Conservation (phyloP, 495 filamentous ascomycete species). For the Penicillium cosmopolitanum region DNA sequence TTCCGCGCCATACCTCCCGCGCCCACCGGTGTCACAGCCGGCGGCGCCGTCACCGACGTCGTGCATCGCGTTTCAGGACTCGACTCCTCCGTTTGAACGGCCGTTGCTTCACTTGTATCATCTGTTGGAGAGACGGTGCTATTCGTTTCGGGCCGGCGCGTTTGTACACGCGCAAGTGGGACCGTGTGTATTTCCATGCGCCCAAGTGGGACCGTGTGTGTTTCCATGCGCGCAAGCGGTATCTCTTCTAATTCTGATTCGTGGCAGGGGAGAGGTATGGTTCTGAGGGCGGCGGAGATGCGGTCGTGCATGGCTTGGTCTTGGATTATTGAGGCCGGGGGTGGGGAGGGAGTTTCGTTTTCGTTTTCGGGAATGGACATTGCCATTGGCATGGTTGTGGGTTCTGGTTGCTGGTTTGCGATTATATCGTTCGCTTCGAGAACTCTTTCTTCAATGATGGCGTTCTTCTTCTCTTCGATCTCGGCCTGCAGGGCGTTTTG, state of each 20-base stretch:
- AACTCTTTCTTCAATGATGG: neutral
- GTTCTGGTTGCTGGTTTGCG: neutral
- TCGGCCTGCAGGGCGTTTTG: neutral
- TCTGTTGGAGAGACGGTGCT: slow-evolving; percentile 8
- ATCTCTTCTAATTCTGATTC: slow-evolving; percentile 6
- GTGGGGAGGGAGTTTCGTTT: neutral
- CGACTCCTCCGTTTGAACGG: slow-evolving; percentile 8
- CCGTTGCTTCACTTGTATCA: slow-evolving; percentile 17
- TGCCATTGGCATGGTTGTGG: neutral
- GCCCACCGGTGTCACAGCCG: too few relatives aligned
- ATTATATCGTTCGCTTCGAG: neutral
- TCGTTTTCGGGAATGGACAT: neutral
- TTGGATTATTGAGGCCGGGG: slow-evolving; percentile 11
- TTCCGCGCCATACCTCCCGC: neutral
- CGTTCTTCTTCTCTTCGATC: too few relatives aligned
- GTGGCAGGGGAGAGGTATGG: slow-evolving; percentile 4
- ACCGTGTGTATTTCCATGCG: neutral
- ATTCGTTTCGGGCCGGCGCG: neutral
- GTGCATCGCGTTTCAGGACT: slow-evolving; percentile 7
- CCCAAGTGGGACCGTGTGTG: neutral
- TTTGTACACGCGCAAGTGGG: neutral
- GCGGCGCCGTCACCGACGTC: neutral
- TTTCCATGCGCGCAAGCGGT: neutral
- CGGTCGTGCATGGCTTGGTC: slow-evolving; percentile 20
- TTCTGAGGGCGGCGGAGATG: slow-evolving; percentile 14